Conservation (phyloP, 2,329 filamentous ascomycete genomes). For the Trichoderma sp. region DNA sequence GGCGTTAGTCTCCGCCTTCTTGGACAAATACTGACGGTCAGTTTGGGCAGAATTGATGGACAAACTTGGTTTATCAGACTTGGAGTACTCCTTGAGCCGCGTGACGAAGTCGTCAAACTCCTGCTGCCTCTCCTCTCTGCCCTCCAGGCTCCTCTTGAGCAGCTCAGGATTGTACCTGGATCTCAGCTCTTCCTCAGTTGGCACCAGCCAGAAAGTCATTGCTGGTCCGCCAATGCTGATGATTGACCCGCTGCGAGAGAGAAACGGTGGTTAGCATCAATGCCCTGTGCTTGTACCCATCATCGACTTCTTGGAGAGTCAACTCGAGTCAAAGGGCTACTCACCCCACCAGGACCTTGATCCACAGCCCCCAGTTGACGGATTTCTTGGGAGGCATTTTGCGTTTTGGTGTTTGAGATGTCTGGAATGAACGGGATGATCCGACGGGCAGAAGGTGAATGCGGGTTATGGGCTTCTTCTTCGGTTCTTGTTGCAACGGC, state of each 20-base stretch:
- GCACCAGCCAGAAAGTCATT: conserved; percentile 76
- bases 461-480: background rate
- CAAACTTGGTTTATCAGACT: conserved; percentile 88
- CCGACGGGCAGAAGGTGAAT: background rate
- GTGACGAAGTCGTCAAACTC: conserved; percentile 89
- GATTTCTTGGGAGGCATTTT: conserved; percentile 49
- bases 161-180: conserved; percentile 91
- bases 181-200: conserved; percentile 90
- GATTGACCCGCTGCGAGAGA: conserved; percentile 61
- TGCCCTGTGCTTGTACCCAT: conserved; percentile 14
- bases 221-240: conserved; percentile 84
- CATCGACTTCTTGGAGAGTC: background rate
- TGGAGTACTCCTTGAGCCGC: conserved; percentile 83
- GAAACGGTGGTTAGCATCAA: conserved; percentile 27
- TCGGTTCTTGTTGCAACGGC: background rate
- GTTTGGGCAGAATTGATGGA: conserved; percentile 28
- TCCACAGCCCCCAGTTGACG: conserved; percentile 59
- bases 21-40: background rate
- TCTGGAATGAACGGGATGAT: background rate
- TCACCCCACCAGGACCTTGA: conserved; percentile 73
- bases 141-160: conserved; percentile 83
- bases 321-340: background rate
- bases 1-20: conserved; percentile 27
- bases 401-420: background rate
- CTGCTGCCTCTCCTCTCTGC: conserved; percentile 71